phyloP scores from a whole-genome alignment of 306 rosid species.

The Hippophae gyantsensis region DNA sequence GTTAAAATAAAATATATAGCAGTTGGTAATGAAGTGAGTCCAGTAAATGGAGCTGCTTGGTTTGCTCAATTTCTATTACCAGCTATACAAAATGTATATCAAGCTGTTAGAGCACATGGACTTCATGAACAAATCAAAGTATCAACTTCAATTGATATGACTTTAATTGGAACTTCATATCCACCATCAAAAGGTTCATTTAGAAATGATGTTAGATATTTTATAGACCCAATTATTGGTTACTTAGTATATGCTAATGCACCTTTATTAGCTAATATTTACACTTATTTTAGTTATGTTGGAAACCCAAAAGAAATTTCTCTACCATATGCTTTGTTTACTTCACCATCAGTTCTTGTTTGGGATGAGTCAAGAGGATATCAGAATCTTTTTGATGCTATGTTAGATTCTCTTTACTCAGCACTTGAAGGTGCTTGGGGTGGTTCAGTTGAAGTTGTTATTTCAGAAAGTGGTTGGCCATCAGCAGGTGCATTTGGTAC shows the following conservation, averaged over 20 bases:
- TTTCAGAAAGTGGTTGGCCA: conserved; percentile 43
- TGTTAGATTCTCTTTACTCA: conserved; percentile 22
- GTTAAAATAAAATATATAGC: conserved; percentile 10
- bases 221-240: conserved; percentile 9
- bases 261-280: conserved; percentile 18
- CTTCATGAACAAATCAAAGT: conserved; percentile 12
- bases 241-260: conserved; percentile 9
- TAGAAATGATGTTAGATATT: background rate
- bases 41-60: background rate
- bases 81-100: conserved; percentile 14
- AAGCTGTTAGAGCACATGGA: background rate
- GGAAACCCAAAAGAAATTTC: background rate
- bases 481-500: conserved; percentile 15
- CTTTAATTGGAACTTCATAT: conserved; percentile 9
- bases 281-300: conserved; percentile 16
- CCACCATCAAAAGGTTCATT: conserved; percentile 14
- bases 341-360: conserved; percentile 6
- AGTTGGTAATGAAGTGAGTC: conserved; percentile 11
- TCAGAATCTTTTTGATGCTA: conserved; percentile 18
- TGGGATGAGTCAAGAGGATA: conserved; percentile 6
- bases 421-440: conserved; percentile 26
- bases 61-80: conserved; percentile 16
- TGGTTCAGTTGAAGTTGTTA: conserved; percentile 22
- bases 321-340: conserved; percentile 19
- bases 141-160: conserved; percentile 11